These are phyloP conservation scores for Bidens hawaiensis DNA, from an alignment of 140 eudicot species.

Conservation along the genomic window DNA sequence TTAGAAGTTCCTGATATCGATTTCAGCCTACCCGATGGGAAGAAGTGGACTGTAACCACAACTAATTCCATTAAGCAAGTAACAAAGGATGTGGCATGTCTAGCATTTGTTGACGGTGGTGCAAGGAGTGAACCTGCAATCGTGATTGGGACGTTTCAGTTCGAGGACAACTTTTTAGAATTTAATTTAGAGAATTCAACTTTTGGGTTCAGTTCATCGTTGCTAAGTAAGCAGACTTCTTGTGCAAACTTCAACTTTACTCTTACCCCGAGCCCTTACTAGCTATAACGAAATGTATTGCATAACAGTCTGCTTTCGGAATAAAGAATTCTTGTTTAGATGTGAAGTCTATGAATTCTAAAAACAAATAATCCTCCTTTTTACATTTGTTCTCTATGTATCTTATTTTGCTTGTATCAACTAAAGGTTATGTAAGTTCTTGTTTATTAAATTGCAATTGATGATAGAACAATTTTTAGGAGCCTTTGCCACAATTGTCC, in stretches of 20 bases:
- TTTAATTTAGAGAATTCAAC: too few species aligned
- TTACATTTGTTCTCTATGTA: too few species aligned
- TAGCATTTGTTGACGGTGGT: slow-evolving; percentile 22
- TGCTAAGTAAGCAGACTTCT: slow-evolving; percentile 13
- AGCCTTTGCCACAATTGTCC: too few species aligned
- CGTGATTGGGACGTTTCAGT: too few species aligned
- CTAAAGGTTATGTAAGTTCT: too few species aligned
- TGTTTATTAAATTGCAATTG: too few species aligned
- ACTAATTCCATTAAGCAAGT: slow-evolving; percentile 14
- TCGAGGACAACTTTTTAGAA: too few species aligned
- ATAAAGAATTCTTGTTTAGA: neutral
- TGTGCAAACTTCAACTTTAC: slow-evolving; percentile 19
- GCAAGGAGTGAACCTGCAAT: slow-evolving; percentile 13
- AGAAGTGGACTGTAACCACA: slow-evolving; percentile 5
- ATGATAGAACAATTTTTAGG: too few species aligned
- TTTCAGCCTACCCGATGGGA: slow-evolving; percentile 3
- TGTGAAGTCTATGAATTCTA: neutral
- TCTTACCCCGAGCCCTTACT: neutral
- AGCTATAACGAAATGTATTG: neutral
- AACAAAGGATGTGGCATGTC: too few species aligned
- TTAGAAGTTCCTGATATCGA: slow-evolving; percentile 11
- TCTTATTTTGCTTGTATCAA: too few species aligned
- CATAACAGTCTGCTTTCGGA: neutral
- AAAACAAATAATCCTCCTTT: neutral
- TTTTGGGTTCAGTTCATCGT: too few species aligned